These are phyloP conservation scores for Micractinium conductrix DNA, from an alignment of 139 green algal species.

Conservation along the genomic window DNA sequence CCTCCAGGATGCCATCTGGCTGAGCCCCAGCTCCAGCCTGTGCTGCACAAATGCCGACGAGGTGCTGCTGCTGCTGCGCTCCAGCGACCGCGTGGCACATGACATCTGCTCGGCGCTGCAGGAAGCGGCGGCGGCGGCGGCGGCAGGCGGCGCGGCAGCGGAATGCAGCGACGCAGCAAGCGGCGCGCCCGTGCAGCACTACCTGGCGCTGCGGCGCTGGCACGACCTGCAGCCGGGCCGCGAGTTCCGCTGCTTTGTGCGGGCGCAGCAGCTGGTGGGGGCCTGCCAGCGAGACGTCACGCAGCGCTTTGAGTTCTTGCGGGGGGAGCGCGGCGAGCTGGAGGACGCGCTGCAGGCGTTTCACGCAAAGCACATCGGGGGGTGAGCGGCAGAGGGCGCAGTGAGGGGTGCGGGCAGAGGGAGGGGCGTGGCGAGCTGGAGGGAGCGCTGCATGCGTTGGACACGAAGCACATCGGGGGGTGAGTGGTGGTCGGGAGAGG, in stretches of 20 bases:
- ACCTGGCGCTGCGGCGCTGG: conserved; percentile 83
- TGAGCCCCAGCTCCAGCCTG: conserved; percentile 62
- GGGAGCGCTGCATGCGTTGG: too few relatives aligned
- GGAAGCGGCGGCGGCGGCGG: neutral
- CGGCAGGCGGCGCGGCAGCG: neutral
- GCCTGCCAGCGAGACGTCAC: conserved; percentile 85
- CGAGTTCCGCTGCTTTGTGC: conserved; percentile 96
- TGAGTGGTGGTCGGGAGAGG: too few relatives aligned
- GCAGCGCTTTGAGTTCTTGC: conserved; percentile 67
- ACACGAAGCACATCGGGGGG: too few relatives aligned
- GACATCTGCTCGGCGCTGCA: conserved; percentile 70
- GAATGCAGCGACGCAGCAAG: neutral
- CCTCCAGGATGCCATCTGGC: conserved; percentile 83
- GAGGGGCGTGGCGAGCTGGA: too few relatives aligned
- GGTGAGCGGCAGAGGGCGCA: neutral
- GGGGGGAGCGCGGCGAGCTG: conserved; percentile 39
- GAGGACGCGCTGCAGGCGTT: conserved; percentile 50
- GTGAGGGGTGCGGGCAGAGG: neutral
- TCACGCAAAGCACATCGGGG: conserved; percentile 38
- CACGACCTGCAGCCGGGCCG: conserved; percentile 77
- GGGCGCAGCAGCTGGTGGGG: conserved; percentile 54
- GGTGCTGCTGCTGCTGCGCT: conserved; percentile 92
- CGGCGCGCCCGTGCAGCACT: conserved; percentile 26
- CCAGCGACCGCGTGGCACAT: conserved; percentile 85
- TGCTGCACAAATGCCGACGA: conserved; percentile 75